Evolutionary conservation across 352 stramenopile genomes (phyloP).

Genomic region (Phytophthora cajani): DNA sequence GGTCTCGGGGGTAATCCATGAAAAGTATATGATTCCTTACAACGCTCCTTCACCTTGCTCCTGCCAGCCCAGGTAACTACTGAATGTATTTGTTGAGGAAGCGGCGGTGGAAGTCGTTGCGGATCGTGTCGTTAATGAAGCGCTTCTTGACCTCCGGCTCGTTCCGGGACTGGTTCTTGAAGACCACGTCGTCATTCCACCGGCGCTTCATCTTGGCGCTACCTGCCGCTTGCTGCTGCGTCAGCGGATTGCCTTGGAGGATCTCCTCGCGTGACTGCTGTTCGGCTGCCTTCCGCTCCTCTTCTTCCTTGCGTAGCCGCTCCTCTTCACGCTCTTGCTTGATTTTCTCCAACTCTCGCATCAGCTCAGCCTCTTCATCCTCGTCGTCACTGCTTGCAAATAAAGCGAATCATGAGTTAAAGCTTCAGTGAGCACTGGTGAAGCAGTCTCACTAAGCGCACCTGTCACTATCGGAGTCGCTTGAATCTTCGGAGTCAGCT

Average conservation of each 20-base stretch:
- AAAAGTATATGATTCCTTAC: constrained; percentile 27
- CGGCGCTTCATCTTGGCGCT: constrained; percentile 92
- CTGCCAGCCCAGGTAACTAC: constrained; percentile 32
- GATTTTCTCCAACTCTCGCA: constrained; percentile 98
- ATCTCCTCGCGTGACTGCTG: constrained; percentile 92
- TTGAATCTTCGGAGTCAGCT: constrained; percentile 63
- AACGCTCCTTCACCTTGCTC: background rate
- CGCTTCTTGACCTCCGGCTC: constrained; percentile 96
- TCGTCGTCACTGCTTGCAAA: constrained; percentile 81
- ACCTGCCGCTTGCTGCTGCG: constrained; percentile 45
- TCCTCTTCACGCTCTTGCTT: constrained; percentile 95
- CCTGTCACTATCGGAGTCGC: constrained; percentile 83
- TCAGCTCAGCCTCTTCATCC: constrained; percentile 97
- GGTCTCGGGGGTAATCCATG: constrained; percentile 15
- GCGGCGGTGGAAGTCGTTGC: constrained; percentile 99
- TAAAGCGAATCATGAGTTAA: too few relatives aligned
- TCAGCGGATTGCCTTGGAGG: constrained; percentile 95
- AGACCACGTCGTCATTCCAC: constrained; percentile 99
- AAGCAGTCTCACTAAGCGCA: constrained; percentile 9
- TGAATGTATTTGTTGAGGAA: constrained; percentile 98
- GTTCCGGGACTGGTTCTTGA: constrained; percentile 97
- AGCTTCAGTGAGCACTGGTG: background rate
- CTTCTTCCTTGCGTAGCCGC: constrained; percentile 90
- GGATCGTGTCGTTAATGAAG: constrained; percentile 99
- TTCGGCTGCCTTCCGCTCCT: constrained; percentile 80